phyloP scores from a whole-genome alignment of 768 basidiomycete species.

The Lyophyllum decastes region DNA sequence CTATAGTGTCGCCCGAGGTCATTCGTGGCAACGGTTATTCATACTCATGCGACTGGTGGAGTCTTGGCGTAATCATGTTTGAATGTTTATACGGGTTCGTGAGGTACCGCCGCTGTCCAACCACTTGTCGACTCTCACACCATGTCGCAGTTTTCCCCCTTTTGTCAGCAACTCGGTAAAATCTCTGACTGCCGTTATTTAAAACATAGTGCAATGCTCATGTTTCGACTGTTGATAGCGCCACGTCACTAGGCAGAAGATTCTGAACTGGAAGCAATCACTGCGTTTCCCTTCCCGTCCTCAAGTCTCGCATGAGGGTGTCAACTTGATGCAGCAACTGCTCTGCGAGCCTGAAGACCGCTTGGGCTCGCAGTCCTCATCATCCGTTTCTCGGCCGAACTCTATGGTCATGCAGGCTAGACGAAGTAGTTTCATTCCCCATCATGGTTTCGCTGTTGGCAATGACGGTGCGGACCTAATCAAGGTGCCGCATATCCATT shows the following conservation, averaged over 20 bases:
- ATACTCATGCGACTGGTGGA: conserved; percentile 98
- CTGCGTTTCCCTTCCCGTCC: conserved; percentile 86
- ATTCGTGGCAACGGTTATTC: conserved; percentile 91
- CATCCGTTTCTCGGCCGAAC: conserved; percentile 74
- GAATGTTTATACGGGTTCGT: conserved; percentile 90
- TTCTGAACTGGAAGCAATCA: conserved; percentile 91
- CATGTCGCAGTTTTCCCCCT: conserved; percentile 74
- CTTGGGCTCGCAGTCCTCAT: conserved; percentile 72
- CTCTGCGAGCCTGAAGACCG: conserved; percentile 97
- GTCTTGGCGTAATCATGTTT: conserved; percentile 94
- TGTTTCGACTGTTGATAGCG: conserved; percentile 48
- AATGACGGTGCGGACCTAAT: conserved; percentile 88
- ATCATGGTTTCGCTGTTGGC: conserved; percentile 45
- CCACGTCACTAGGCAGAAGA: conserved; percentile 95
- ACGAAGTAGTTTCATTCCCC: conserved; percentile 69
- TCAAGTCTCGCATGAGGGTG: conserved; percentile 82
- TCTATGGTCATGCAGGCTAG: conserved; percentile 74
- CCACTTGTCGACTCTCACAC: conserved; percentile 11
- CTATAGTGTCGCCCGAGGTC: conserved; percentile 85
- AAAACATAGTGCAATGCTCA: conserved; percentile 14
- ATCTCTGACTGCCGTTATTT: conserved; percentile 3
- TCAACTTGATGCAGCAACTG: conserved; percentile 84
- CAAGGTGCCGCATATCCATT: conserved; percentile 54
- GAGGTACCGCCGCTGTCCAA: conserved; percentile 11
- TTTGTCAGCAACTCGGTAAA: conserved; percentile 91